Conservation (phyloP, 192 early-diverging fungal genomes). For the Powellomyces hirtus region DNA sequence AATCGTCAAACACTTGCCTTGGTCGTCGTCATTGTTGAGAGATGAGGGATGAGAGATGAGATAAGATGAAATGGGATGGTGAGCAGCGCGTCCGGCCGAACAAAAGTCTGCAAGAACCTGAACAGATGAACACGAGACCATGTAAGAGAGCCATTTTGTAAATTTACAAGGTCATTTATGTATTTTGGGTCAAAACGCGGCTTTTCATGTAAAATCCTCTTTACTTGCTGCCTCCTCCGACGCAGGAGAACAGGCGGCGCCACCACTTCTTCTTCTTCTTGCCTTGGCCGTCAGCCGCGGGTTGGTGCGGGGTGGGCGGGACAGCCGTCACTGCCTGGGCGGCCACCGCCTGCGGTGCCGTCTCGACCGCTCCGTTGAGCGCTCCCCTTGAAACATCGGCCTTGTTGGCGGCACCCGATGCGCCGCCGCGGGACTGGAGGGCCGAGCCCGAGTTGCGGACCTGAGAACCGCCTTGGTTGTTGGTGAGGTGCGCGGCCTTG, state of each 20-base stretch:
- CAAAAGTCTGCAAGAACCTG: too few species aligned
- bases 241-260: conserved; percentile 23
- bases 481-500: background rate
- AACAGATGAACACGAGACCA: too few species aligned
- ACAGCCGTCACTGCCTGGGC: background rate
- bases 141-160: too few species aligned
- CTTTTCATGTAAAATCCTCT: too few species aligned
- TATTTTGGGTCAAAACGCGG: too few species aligned
- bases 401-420: background rate
- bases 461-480: background rate
- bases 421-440: background rate
- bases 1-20: too few species aligned
- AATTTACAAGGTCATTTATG: too few species aligned
- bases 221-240: conserved; percentile 3
- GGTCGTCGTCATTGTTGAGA: too few species aligned
- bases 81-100: too few species aligned
- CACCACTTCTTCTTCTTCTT: conserved; percentile 34
- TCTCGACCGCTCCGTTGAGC: background rate
- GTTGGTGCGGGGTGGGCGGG: background rate
- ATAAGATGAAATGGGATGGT: too few species aligned
- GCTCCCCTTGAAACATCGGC: background rate
- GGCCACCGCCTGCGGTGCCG: background rate
- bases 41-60: too few species aligned
- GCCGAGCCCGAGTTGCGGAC: background rate
- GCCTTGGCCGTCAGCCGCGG: background rate